Conservation (phyloP, 1,284 basidiomycete genomes). For the Thelephora terrestris region DNA sequence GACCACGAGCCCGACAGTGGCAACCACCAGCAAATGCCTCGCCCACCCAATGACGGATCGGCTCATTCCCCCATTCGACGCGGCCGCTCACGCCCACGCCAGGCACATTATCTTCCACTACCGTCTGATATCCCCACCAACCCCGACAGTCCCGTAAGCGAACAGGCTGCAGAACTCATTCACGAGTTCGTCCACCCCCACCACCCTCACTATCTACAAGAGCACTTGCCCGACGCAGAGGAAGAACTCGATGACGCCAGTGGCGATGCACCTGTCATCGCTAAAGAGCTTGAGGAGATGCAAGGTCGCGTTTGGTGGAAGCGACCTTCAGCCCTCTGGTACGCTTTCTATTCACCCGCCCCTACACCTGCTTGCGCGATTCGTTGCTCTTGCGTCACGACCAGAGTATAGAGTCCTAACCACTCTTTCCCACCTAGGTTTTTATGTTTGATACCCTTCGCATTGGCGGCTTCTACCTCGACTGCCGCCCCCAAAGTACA, state of each 20-base stretch:
- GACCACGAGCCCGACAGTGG: no score
- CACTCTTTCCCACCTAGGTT: conserved; percentile 34
- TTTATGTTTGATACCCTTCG: conserved; percentile 39
- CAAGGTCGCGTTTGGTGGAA: conserved; percentile 53
- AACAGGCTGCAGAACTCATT: conserved; percentile 36
- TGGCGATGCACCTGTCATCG: conserved; percentile 18
- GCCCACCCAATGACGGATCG: neutral
- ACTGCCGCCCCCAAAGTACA: conserved; percentile 59
- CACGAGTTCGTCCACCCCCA: conserved; percentile 36
- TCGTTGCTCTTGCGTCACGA: neutral
- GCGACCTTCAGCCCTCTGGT: conserved; percentile 62
- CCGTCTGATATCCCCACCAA: conserved; percentile 30
- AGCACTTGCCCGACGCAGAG: conserved; percentile 24
- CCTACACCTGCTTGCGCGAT: neutral
- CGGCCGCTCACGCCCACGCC: conserved; percentile 2
- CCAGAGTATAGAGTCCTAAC: neutral
- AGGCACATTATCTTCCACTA: conserved; percentile 7
- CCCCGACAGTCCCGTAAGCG: conserved; percentile 35
- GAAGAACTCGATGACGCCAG: conserved; percentile 12
- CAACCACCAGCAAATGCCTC: no score
- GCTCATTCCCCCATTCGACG: conserved; percentile 3
- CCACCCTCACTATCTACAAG: conserved; percentile 25
- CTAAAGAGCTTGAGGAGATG: conserved; percentile 17
- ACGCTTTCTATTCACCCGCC: conserved; percentile 15
- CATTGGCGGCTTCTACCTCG: conserved; percentile 40